Evolutionary conservation across 106 monocot species (phyloP), one percentile per base, ranked within the genome.

Genomic region (Allium fistulosum): DNA sequence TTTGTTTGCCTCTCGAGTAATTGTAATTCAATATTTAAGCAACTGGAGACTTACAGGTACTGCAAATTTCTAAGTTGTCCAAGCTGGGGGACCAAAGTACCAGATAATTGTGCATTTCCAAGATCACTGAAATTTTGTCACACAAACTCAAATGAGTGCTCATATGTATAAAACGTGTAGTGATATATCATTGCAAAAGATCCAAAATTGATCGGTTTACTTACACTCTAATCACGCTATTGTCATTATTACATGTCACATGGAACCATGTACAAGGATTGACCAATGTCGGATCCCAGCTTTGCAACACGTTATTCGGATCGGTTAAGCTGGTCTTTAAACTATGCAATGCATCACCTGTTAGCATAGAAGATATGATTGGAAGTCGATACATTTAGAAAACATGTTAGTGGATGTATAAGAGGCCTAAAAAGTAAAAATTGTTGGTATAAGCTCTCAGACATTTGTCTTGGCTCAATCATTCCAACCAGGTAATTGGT

Each of bases 211-310:
- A 2, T 52, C 28, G 11, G 48, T 50, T 15, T 17, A 67, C 90
- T 81, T 84, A 91, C 90, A 91, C 86, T 79, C 90, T 79, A 65
- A 79, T 87, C 59, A 91, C 90, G 75, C 74, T 81, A 66, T 91
- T 87, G 28, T 91, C 84, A 64, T 13, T 59, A 53, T 84, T 80
- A 72, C 90, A 91, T 65, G 90, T 86, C 49, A 91, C 83, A 62
- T 91, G 90, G 64, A 91, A 91, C 90, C 90, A 91, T 55, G 90
- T 91, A 67, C 90, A 91, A 58, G 90, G 90, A 86, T 83, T 91
- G 26, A 86, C 86, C 52, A 91, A 72, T 11, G 86, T 84, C 16
- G 81, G 66, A 81, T 91, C 90, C 90, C 90, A 91, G 68, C 90
- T 91, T 53, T 86, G 86, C 57, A 91, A 63, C 12, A 86, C 90